Percentiles rank a stretch among this genome's conserved stretches.
Evolutionary conservation across 1,284 basidiomycete genomes (phyloP).

Genomic region (Sporisorium iseilematis-ciliati): DNA sequence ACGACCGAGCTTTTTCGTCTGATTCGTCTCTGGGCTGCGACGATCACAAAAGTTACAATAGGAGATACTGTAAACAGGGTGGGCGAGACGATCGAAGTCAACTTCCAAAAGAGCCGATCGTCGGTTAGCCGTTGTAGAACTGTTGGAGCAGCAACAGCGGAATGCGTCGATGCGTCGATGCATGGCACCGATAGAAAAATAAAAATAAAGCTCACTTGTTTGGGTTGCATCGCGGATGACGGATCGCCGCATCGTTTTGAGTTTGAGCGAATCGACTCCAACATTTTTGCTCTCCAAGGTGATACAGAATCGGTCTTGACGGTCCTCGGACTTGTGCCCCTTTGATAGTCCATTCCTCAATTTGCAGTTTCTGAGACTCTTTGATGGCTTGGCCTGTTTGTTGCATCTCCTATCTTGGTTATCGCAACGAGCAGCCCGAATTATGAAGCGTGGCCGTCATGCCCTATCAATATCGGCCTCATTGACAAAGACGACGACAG

Average conservation of each 20-base stretch:
- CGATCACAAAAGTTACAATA: too few relatives aligned
- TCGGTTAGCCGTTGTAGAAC: too few relatives aligned
- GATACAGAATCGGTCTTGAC: constrained; percentile 37
- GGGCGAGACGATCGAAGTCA: background rate
- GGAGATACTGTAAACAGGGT: too few relatives aligned
- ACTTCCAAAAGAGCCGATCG: background rate
- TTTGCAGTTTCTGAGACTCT: background rate
- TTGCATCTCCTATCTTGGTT: constrained; percentile 2
- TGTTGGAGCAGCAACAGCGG: background rate
- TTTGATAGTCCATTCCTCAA: background rate
- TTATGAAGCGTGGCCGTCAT: constrained; percentile 3
- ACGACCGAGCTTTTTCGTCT: constrained; percentile 1
- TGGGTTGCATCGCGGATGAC: constrained; percentile 2
- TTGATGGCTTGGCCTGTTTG: background rate
- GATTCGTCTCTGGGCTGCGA: too few relatives aligned
- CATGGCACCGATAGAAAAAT: background rate
- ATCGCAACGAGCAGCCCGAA: background rate
- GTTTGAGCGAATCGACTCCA: background rate
- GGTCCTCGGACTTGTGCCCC: constrained; percentile 11
- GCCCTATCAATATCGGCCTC: constrained; percentile 9
- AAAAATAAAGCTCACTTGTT: constrained; percentile 1
- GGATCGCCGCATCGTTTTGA: constrained; percentile 12
- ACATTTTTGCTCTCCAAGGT: background rate
- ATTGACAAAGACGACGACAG: background rate
- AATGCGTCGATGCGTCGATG: background rate